Percentiles rank a stretch among this genome's conserved stretches.
Conservation (phyloP, 495 filamentous ascomycete genomes). For the Trichoderma orchidacearum region DNA sequence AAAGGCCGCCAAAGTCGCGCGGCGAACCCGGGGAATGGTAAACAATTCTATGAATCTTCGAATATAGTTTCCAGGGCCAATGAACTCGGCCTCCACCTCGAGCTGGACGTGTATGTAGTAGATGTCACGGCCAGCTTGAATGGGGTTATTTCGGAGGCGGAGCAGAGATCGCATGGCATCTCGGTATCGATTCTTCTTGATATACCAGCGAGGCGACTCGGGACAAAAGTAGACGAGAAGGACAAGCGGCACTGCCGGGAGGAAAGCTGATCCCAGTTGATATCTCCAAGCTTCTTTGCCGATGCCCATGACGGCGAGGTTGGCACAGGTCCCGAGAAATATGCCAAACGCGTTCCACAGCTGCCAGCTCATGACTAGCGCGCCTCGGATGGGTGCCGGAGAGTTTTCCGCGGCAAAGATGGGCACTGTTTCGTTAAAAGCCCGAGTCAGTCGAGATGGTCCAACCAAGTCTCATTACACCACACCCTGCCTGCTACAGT, state of each 20-base stretch:
- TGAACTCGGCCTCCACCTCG: constrained; percentile 22
- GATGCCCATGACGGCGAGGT: constrained; percentile 46
- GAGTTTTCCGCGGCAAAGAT: constrained; percentile 67
- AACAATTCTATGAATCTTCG: constrained; percentile 36
- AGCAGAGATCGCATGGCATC: constrained; percentile 50
- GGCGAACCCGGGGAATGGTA: constrained; percentile 29
- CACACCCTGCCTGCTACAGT: too few species aligned
- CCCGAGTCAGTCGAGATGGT: background rate
- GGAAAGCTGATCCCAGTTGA: constrained; percentile 66
- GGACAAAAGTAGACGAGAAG: constrained; percentile 60
- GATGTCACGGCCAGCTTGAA: constrained; percentile 66
- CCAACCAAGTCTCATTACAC: too few species aligned
- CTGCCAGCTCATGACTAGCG: constrained; percentile 74
- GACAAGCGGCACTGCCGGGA: constrained; percentile 57
- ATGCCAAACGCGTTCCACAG: constrained; percentile 79
- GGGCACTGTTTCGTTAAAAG: constrained; percentile 36
- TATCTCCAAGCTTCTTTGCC: constrained; percentile 56
- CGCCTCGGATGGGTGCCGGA: constrained; percentile 64
- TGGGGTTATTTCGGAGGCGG: constrained; percentile 44
- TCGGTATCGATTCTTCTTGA: constrained; percentile 46
- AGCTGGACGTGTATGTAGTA: constrained; percentile 57
- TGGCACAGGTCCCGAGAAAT: constrained; percentile 56
- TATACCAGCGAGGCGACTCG: constrained; percentile 51
- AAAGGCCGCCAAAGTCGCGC: constrained; percentile 47
- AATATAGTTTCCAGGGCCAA: constrained; percentile 23